Conservation (phyloP, 139 green algal genomes). For the Pleodorina starrii region DNA sequence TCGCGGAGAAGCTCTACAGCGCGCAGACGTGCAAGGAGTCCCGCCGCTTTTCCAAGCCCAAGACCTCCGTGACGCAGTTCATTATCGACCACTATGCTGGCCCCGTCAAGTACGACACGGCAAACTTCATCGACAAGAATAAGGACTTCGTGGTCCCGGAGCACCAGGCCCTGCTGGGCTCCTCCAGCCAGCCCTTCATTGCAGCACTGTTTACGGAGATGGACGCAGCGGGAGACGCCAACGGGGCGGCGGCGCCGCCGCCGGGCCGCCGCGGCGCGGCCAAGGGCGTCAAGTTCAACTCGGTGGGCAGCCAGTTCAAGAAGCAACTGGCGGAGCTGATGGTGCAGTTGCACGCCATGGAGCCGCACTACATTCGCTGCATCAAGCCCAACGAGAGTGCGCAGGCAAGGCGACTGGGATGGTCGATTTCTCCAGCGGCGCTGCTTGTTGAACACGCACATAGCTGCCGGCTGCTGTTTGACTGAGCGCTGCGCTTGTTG, state of each 20-base stretch:
- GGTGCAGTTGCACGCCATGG: constrained; percentile 91
- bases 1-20: constrained; percentile 89
- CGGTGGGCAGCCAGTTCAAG: constrained; percentile 95
- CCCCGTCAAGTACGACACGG: constrained; percentile 74
- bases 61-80: constrained; percentile 89
- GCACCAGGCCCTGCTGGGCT: constrained; percentile 92
- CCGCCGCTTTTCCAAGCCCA: constrained; percentile 92
- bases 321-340: constrained; percentile 96
- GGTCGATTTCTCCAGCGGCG: no score
- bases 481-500: no score
- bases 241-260: not conserved
- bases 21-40: constrained; percentile 63
- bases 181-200: constrained; percentile 53
- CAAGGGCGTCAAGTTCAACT: constrained; percentile 90
- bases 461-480: no score
- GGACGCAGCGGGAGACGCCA: not conserved
- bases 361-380: constrained; percentile 99
- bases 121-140: constrained; percentile 84
- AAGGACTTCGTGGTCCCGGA: constrained; percentile 97
- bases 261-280: constrained; percentile 28
- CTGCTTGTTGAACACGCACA: no score
- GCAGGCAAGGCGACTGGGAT: no score
- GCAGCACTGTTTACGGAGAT: constrained; percentile 23
- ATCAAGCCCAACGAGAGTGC: constrained; percentile 96
- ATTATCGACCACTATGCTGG: constrained; percentile 98